A percentile compares a stretch with the other conserved stretches of the same genome.
phyloP scores from a whole-genome alignment of 2,329 filamentous ascomycete species.

The Cryphonectria carpinicola region DNA sequence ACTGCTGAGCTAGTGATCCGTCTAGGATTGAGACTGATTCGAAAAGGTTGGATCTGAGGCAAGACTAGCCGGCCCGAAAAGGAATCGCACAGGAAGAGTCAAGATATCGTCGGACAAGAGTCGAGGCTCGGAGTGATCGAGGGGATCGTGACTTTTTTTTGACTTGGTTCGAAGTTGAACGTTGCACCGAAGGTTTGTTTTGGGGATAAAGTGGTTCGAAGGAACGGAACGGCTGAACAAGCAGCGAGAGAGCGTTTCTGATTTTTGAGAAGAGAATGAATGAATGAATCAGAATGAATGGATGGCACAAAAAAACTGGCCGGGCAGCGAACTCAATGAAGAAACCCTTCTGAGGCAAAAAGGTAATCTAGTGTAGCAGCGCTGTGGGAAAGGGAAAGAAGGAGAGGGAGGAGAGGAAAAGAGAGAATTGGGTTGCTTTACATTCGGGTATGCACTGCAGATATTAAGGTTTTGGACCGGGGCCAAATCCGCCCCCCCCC shows the following conservation, averaged over 20 bases:
- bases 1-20: conserved; percentile 37
- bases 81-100: conserved; percentile 30
- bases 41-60: conserved; percentile 15
- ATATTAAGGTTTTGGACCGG: conserved; percentile 25
- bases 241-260: conserved; percentile 21
- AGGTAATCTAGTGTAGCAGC: conserved; percentile 15
- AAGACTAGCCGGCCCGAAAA: conserved; percentile 28
- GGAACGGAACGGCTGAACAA: conserved; percentile 28
- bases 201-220: conserved; percentile 8
- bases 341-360: background rate
- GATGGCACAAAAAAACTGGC: conserved; percentile 26
- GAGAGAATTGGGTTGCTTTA: background rate
- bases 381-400: conserved; percentile 19
- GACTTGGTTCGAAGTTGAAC: conserved; percentile 36
- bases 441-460: conserved; percentile 27
- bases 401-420: conserved; percentile 12
- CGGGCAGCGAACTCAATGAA: conserved; percentile 17
- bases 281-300: conserved; percentile 27
- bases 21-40: conserved; percentile 34
- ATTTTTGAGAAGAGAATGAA: conserved; percentile 24
- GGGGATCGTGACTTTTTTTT: conserved; percentile 43
- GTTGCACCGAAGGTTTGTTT: conserved; percentile 31
- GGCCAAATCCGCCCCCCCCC: background rate
- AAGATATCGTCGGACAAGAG: conserved; percentile 16
- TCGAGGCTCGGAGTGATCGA: conserved; percentile 11